Percentiles rank a stretch among this genome's conserved stretches.
These are phyloP conservation scores for Ophiostoma australiae DNA, from an alignment of 2,329 filamentous ascomycete species.

Conservation along the genomic window DNA sequence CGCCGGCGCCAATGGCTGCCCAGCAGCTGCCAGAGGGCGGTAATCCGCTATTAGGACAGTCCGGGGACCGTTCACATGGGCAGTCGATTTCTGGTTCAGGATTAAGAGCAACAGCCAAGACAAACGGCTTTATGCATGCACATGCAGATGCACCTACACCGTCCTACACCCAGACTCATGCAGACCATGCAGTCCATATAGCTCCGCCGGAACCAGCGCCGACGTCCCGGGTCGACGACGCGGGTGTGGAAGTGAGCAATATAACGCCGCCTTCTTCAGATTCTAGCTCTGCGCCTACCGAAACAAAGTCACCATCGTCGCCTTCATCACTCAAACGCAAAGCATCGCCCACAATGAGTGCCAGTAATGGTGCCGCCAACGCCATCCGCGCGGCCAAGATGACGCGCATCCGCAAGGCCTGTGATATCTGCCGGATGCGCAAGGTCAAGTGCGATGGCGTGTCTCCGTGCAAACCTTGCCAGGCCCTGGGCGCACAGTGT, in stretches of 20 bases:
- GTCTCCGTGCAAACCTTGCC: conserved; percentile 47
- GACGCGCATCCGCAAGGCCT: conserved; percentile 54
- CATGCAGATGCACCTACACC: not conserved
- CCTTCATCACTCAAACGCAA: not conserved
- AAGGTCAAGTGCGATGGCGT: conserved; percentile 46
- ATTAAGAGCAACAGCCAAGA: not conserved
- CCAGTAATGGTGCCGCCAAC: not conserved
- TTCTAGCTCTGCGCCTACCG: not conserved
- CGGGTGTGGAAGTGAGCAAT: not conserved
- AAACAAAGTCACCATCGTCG: not conserved
- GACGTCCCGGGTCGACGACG: not conserved
- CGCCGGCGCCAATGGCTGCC: conserved; percentile 9
- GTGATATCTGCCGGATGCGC: conserved; percentile 58
- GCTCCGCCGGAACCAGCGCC: not conserved
- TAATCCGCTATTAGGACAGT: conserved; percentile 1
- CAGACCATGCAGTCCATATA: not conserved
- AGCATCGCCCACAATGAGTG: not conserved
- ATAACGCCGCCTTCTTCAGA: not conserved
- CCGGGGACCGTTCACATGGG: not conserved
- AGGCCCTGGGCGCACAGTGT: conserved; percentile 54
- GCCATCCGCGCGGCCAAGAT: conserved; percentile 1
- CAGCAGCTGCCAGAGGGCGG: not conserved
- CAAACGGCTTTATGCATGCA: not conserved
- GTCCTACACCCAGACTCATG: not conserved
- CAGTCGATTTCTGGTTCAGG: not conserved